These are phyloP conservation scores for Arthrobotrys musiformis DNA, from an alignment of 2,329 filamentous ascomycete species.

Conservation along the genomic window DNA sequence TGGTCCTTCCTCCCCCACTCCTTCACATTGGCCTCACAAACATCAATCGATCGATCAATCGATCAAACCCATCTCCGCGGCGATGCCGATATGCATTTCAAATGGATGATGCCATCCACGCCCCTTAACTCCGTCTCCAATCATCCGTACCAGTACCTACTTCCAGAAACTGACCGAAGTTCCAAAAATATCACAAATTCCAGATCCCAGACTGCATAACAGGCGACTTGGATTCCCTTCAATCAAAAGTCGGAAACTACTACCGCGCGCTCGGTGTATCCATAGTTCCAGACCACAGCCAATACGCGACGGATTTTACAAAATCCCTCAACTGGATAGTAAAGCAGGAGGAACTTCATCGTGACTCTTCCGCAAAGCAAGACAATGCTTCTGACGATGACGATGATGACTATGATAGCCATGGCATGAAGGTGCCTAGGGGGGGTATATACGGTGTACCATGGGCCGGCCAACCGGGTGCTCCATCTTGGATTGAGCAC, in stretches of 20 bases:
- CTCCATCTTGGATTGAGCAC: slow-evolving; percentile 55
- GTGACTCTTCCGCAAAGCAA: slow-evolving; percentile 17
- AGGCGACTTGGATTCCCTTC: slow-evolving; percentile 89
- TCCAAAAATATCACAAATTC: background rate
- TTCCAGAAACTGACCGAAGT: background rate
- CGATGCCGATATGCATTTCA: background rate
- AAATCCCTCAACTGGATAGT: slow-evolving; percentile 76
- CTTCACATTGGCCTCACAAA: background rate
- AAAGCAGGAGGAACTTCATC: slow-evolving; percentile 60
- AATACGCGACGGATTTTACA: slow-evolving; percentile 89
- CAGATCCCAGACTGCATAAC: slow-evolving; percentile 77
- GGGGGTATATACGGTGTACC: slow-evolving; percentile 1
- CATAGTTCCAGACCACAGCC: slow-evolving; percentile 78
- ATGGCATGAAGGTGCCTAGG: background rate
- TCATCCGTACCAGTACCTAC: background rate
- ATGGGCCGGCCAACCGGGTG: slow-evolving; percentile 57
- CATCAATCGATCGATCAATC: no score
- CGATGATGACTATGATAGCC: background rate
- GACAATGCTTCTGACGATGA: slow-evolving; percentile 15
- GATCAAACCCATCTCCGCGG: slow-evolving; percentile 22
- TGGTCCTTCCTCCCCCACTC: background rate
- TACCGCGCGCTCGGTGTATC: slow-evolving; percentile 72
- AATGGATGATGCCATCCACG: no score
- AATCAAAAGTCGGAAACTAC: slow-evolving; percentile 71
- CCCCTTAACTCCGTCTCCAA: slow-evolving; percentile 4